Evolutionary conservation across 1,284 basidiomycete genomes (phyloP), one percentile per base, ranked within the genome.

Genomic region (Cryptococcus neoformans): DNA sequence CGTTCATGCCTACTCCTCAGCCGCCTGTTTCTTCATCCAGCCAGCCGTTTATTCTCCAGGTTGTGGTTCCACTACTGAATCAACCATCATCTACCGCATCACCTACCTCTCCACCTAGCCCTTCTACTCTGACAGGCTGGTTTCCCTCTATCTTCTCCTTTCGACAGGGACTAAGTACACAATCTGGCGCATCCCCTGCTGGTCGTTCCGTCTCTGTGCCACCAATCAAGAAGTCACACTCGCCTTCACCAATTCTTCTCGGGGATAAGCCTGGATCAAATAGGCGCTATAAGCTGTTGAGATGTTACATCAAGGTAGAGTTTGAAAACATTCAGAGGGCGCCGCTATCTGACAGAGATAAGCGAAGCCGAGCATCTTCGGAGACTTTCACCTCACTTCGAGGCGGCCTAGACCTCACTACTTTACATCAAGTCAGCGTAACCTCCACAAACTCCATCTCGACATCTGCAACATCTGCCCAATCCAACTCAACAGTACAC

Each of bases 11-110:
- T 44, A 14, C 50, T 44, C 8, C 44, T 45, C 49, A n/a, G 4
- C 4, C 54, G 7, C 47, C 48, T 37, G 34, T 42, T 7, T 14
- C 28, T 16, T n/a, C 16, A 8, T 46, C 44, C 28, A 49, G 45
- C 36, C 16, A 34, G 41, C 39, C 37, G 6, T 56, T 58, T 0
- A 55, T 70, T 1, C 50, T 72, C 7, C 72, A 74, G 56, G 59
- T 74, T 8, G 70, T 72, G 16, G 41, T 74, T 1, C 65, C 72
- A 1, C 48, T 70, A 14, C 54, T 56, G 44, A 49, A n/a, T 42
- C 46, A 11, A n/a, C 35, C 12, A 21, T 36, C 7, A 17, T 41
- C 2, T 21, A 52, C 10, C 28, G 28, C 28, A 28, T 28, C 28
- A 28, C 4, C 28, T 28, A 28, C 28, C 3, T 3, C 28, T 28